Evolutionary conservation across 2,329 filamentous ascomycete species (phyloP).

Genomic region (Fusarium heterosporum): DNA sequence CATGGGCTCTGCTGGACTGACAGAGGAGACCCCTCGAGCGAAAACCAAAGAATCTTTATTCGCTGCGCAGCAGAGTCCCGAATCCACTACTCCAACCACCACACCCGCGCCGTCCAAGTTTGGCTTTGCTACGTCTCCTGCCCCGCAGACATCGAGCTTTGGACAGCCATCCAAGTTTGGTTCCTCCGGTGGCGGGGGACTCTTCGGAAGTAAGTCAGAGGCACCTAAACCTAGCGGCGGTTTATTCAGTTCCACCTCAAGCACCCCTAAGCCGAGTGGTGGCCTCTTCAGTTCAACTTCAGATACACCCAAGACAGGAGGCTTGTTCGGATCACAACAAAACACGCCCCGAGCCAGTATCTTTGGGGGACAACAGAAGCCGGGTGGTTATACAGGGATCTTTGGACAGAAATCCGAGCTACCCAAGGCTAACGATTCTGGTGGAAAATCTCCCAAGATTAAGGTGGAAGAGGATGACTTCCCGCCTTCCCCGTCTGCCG

Average conservation of each 20-base stretch:
- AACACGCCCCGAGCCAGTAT: constrained; percentile 39
- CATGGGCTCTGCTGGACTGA: constrained; percentile 59
- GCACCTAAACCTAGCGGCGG: constrained; percentile 42
- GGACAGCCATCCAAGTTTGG: constrained; percentile 50
- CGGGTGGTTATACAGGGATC: constrained; percentile 37
- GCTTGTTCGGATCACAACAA: constrained; percentile 41
- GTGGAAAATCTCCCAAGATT: constrained; percentile 50
- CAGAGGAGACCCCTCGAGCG: constrained; percentile 53
- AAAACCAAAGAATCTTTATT: constrained; percentile 52
- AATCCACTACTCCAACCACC: constrained; percentile 62
- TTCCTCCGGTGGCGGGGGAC: constrained; percentile 41
- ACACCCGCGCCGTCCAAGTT: constrained; percentile 65
- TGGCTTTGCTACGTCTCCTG: constrained; percentile 53
- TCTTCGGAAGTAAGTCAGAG: constrained; percentile 48
- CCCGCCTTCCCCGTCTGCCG: constrained; percentile 65
- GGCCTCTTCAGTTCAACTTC: constrained; percentile 44
- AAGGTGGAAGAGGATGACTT: constrained; percentile 53
- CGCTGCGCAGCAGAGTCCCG: constrained; percentile 44
- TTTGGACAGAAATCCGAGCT: constrained; percentile 42
- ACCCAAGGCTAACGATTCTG: constrained; percentile 23
- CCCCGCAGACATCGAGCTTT: constrained; percentile 51
- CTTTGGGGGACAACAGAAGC: constrained; percentile 42
- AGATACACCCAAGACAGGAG: constrained; percentile 46
- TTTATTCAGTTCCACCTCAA: constrained; percentile 43
- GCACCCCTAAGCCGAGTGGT: constrained; percentile 33